Base-by-base conservation (phyloP, 2,329 filamentous ascomycete genomes). In the Tolypocladium amazonense region DNA sequence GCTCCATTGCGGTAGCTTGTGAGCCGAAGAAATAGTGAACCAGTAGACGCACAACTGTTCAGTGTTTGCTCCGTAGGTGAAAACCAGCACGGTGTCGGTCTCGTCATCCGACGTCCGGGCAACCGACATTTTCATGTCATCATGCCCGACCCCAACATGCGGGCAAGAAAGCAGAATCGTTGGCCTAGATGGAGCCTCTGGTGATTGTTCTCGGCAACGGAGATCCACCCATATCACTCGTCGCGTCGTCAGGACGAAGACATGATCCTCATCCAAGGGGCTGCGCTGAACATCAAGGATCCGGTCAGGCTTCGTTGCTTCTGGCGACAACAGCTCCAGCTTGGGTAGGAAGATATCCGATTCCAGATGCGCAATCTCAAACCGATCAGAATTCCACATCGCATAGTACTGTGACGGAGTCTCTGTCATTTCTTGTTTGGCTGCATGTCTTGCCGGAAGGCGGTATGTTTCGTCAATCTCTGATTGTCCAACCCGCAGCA, bases 221-320 rank as follows among this genome's bases (percentile, higher is more conserved):
- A 81, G 66, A 56, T 78, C 73, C n/a, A 84, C 64, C 73, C 81
- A 76, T 39, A 79, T 72, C 0, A 88, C 59, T 35, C 73, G 74
- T 0, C 74, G 75, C 15, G 77, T 79, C 1, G 85, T 89, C 53
- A 89, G 72, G 12, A 89, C 72, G 60, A 86, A 82, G 1, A 85
- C 65, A n/a, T 82, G 78, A 33, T 75, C 73, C 6, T 75, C 71
- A 58, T 79, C 73, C 2, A 70, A 66, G 1, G 78, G 77, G 60
- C 81, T 81, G 11, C 71, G 65, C 62, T 77, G 77, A 1, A 86
- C 67, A 65, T 88, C 81, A 60, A 90, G 68, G 56, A 90, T 81
- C 20, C 63, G 66, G 57, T 78, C 76, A 30, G 67, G 63, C 2
- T 65, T 70, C 12, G 54, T 59, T 52, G 63, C 67, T 25, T 65